phyloP scores from a whole-genome alignment of 2,329 filamentous ascomycete species.

The Phyllosticta capitalensis region DNA sequence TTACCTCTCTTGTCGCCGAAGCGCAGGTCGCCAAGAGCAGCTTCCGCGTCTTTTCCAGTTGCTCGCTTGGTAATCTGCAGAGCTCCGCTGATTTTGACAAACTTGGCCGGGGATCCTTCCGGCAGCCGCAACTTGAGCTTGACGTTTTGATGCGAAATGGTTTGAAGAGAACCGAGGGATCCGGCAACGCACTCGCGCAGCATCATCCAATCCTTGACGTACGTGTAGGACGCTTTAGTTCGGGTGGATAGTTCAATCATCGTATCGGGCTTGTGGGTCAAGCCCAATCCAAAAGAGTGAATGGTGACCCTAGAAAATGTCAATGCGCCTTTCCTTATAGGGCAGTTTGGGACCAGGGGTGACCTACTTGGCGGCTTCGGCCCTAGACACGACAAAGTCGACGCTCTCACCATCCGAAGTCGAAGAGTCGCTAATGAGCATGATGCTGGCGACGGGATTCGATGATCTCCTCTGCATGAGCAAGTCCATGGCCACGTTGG shows the following conservation, averaged over 20 bases:
- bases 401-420: slow-evolving; percentile 91
- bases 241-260: slow-evolving; percentile 95
- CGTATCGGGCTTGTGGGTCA: slow-evolving; percentile 96
- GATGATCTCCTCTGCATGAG: slow-evolving; percentile 96
- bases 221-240: slow-evolving; percentile 95
- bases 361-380: slow-evolving; percentile 88
- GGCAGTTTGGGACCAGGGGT: background rate
- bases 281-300: slow-evolving; percentile 88
- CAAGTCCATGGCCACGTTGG: slow-evolving; percentile 96
- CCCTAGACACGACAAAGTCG: slow-evolving; percentile 92
- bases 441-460: slow-evolving; percentile 89
- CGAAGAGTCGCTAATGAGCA: slow-evolving; percentile 94
- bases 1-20: slow-evolving; percentile 80
- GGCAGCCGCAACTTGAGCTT: slow-evolving; percentile 90
- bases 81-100: slow-evolving; percentile 95
- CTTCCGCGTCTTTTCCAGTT: slow-evolving; percentile 88
- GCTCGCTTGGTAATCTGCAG: slow-evolving; percentile 94
- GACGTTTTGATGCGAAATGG: slow-evolving; percentile 94
- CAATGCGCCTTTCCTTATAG: slow-evolving; percentile 12
- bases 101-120: slow-evolving; percentile 94
- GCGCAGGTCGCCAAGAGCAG: slow-evolving; percentile 78
- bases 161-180: slow-evolving; percentile 84
- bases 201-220: slow-evolving; percentile 99
- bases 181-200: slow-evolving; percentile 90
- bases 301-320: slow-evolving; percentile 62